phyloP scores from a whole-genome alignment of 208 protist species.

The Acanthamoeba castellanii region DNA sequence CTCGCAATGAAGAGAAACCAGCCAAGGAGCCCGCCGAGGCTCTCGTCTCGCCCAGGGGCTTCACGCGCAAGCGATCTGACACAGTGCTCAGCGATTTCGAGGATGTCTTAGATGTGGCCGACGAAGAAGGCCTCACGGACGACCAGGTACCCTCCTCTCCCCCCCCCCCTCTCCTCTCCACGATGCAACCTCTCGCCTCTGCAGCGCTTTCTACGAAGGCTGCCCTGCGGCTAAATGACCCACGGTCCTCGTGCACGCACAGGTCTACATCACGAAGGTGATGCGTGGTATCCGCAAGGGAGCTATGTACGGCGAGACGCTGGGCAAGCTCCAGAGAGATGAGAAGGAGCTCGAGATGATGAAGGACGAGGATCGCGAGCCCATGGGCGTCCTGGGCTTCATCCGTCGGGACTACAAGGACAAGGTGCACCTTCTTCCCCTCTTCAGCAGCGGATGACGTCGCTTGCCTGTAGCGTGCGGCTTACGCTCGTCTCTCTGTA shows the following conservation, averaged over 20 bases:
- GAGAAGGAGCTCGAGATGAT: slow-evolving; percentile 32
- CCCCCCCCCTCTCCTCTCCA: background rate
- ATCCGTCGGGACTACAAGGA: slow-evolving; percentile 48
- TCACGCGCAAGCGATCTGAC: slow-evolving; percentile 53
- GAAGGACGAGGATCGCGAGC: slow-evolving; percentile 41
- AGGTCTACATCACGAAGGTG: slow-evolving; percentile 54
- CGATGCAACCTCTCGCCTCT: background rate
- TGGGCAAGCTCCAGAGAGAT: slow-evolving; percentile 49
- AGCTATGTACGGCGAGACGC: slow-evolving; percentile 54
- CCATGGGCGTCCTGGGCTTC: slow-evolving; percentile 16
- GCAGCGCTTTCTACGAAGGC: too few relatives aligned
- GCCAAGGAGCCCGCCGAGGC: background rate
- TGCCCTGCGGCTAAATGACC: background rate
- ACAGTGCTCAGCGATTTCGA: slow-evolving; percentile 32
- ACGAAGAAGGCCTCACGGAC: slow-evolving; percentile 36
- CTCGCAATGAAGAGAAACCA: background rate
- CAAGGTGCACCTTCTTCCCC: background rate
- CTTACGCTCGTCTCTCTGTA: background rate
- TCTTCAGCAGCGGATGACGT: background rate
- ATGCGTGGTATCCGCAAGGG: slow-evolving; percentile 57
- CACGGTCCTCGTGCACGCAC: background rate
- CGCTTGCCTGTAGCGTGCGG: background rate
- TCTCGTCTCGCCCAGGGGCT: background rate
- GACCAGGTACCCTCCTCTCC: background rate
- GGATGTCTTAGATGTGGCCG: slow-evolving; percentile 36